Evolutionary conservation across 768 basidiomycete species (phyloP).

Genomic region (Suillus weaverae): DNA sequence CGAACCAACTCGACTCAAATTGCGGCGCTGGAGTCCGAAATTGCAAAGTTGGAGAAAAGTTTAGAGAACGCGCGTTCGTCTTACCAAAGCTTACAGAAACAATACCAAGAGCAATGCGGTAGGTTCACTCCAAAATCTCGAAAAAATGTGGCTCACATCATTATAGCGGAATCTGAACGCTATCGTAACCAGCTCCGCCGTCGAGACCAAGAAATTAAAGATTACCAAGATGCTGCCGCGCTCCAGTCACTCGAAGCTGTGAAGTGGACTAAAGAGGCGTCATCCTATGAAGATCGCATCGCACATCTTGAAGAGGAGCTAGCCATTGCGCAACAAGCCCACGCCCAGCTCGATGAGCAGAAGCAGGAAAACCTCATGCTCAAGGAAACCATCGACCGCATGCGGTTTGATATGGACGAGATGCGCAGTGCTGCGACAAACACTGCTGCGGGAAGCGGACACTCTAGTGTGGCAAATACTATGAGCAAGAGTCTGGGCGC

Average conservation of each 20-base stretch:
- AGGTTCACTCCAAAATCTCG: slow-evolving; percentile 29
- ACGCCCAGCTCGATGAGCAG: slow-evolving; percentile 81
- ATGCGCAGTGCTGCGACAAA: slow-evolving; percentile 56
- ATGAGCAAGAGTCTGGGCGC: slow-evolving; percentile 76
- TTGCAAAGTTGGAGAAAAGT: slow-evolving; percentile 69
- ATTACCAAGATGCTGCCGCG: slow-evolving; percentile 56
- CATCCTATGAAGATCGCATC: slow-evolving; percentile 71
- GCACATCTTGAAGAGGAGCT: slow-evolving; percentile 72
- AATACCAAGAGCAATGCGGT: slow-evolving; percentile 89
- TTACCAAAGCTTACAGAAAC: slow-evolving; percentile 78
- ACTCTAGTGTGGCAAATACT: slow-evolving; percentile 52
- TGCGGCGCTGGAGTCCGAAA: slow-evolving; percentile 70
- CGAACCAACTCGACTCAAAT: slow-evolving; percentile 69
- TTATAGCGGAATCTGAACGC: slow-evolving; percentile 71
- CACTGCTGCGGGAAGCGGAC: slow-evolving; percentile 41
- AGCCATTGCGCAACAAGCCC: slow-evolving; percentile 63
- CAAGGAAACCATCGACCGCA: slow-evolving; percentile 94
- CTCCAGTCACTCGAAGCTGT: slow-evolving; percentile 64
- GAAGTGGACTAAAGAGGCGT: slow-evolving; percentile 68
- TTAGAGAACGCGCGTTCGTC: slow-evolving; percentile 73
- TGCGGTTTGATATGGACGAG: slow-evolving; percentile 94
- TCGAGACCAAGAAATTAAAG: slow-evolving; percentile 72
- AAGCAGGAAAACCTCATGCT: slow-evolving; percentile 92
- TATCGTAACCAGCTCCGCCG: slow-evolving; percentile 72
- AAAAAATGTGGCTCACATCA: background rate